Evolutionary conservation across 768 basidiomycete genomes (phyloP), one percentile per base, ranked within the genome.

Genomic region (Krasilnikovozyma curviuscula): DNA sequence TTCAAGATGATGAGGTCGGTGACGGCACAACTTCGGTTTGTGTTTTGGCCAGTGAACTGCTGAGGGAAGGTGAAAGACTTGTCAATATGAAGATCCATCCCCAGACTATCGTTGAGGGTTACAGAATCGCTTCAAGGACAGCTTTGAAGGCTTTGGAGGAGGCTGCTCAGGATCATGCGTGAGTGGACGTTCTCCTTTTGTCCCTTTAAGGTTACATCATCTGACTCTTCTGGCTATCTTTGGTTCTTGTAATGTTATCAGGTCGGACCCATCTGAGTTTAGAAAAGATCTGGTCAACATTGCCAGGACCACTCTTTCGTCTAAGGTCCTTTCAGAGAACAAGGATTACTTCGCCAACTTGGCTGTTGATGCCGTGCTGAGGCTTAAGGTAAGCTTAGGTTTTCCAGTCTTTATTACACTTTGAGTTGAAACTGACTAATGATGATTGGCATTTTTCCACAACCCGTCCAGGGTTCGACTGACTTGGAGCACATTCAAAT

Each of bases 1-100:
- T 97, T n/a, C 93, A 97, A 68, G 93, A 98, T 63, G 93, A 98
- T 62, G 93, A 98, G 65, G 79, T 98, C 40, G 93, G 93, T 18
- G 93, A 97, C 66, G 93, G 68, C 38, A 67, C 66, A 27, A 67
- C 66, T 2, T 76, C 72, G 43, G 85, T 97, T 24, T 86, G 83
- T 44, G 91, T 98, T 13, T 66, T 98, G 16, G 83, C 89, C 2
- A 75, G 83, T 9, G 93, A 98, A 60, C 67, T 97, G 54, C 61
- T 98, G 56, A 68, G 93, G 50, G 93, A 97, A 68, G 93, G 89
- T 6, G 91, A 98, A 69, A 88, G 83, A 66, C 67, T 97, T 58
- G 83, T 97, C 56, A 75, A 79, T 29, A 60, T 62, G 65, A 89
- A 79, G 67, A 88, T 97, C 33, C 93, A 97, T 66, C 93, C 93